phyloP scores from a whole-genome alignment of 257 asterid genomes.

The Ligustrum vulgare region DNA sequence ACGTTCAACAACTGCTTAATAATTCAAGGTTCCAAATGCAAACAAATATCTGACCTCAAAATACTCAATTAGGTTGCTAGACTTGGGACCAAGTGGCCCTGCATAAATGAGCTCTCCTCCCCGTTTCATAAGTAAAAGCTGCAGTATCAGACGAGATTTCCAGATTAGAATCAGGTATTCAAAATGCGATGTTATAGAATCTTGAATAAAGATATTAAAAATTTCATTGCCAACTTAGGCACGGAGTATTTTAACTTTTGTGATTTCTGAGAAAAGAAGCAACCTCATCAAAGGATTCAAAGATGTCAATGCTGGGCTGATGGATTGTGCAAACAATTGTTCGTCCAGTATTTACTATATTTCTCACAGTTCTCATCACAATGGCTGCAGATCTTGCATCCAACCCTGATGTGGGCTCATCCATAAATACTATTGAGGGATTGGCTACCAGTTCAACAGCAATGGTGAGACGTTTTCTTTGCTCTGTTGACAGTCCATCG shows the following conservation, averaged over 20 bases:
- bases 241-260: background rate
- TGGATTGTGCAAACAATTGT: conserved; percentile 69
- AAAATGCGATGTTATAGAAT: background rate
- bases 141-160: conserved; percentile 33
- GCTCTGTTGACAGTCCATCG: conserved; percentile 58
- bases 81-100: conserved; percentile 87
- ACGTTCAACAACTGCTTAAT: conserved; percentile 9
- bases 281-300: conserved; percentile 70
- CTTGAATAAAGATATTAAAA: conserved; percentile 14
- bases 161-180: conserved; percentile 12
- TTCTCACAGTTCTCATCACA: conserved; percentile 61
- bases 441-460: conserved; percentile 68
- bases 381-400: conserved; percentile 71
- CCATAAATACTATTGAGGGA: conserved; percentile 61
- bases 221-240: background rate
- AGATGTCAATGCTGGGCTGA: conserved; percentile 66
- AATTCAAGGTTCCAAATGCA: conserved; percentile 13
- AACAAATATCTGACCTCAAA: conserved; percentile 61
- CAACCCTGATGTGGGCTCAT: conserved; percentile 63
- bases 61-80: conserved; percentile 73
- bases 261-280: conserved; percentile 7
- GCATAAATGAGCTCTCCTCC: conserved; percentile 97
- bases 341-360: conserved; percentile 60
- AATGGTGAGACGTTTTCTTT: conserved; percentile 56
- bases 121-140: conserved; percentile 92